Base-by-base conservation (phyloP, 495 filamentous ascomycete genomes). In the Hypoxylon perforatum region DNA sequence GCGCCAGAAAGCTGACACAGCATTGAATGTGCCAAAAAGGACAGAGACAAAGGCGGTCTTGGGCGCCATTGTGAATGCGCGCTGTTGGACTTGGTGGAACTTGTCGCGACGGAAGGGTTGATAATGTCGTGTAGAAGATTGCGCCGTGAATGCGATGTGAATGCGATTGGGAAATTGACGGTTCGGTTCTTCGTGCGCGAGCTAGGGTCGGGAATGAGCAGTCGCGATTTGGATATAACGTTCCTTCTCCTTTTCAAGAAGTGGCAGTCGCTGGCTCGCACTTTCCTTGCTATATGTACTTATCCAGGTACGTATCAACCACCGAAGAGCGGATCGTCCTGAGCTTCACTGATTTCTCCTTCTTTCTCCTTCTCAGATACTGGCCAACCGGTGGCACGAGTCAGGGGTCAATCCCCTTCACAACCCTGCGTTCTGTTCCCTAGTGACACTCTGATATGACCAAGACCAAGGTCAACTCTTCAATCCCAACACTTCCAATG, bases 1-100 rank as follows among this genome's bases (percentile, higher is more conserved):
- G 77, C 93, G 92, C 92, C 92, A 97, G 77, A 96, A 96, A 35
- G 91, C 93, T 65, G 84, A 68, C n/a, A 69, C 72, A 63, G 66
- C 44, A 5, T 17, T 12, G 35, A 82, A 75, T 30, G 74, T 66
- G 51, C 76, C 63, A 1, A 81, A 71, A 22, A 77, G 56, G 56
- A 62, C 53, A 15, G 75, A 48, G 30, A 74, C 65, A 33, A 70
- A 64, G 17, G 77, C 53, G 30, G 44, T 28, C 36, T 67, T 66
- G 19, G 67, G 21, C 33, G 65, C 73, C 77, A 82, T 81, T 9
- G 38, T 76, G 57, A 33, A 25, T 12, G 36, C 17, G 51, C 23
- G 35, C 25, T 17, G 38, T 10, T 41, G 18, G 25, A 59, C 36
- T 10, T 33, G 12, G n/a, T 56, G 2, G 30, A 33, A 60, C 12